Base-by-base conservation (phyloP, 129 eudicot genomes). In the Glebionis coronaria region DNA sequence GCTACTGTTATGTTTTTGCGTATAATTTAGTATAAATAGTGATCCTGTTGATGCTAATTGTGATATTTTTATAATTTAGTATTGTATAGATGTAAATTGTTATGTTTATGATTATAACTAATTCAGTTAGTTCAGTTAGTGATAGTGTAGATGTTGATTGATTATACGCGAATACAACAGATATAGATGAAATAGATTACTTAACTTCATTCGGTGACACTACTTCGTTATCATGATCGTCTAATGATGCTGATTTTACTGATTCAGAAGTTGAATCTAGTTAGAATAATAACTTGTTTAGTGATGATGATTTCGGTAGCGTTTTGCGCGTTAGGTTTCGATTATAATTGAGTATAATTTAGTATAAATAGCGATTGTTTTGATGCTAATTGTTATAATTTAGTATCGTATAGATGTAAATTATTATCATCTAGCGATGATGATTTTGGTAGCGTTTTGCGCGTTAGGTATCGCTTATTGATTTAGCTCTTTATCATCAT, bases 171-270 rank as follows among this genome's bases (percentile, higher is more conserved):
- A 75, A 70, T 19, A 59, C 12, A 12, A 81, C 70, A 31, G 97
- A 90, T 74, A 79, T 85, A 18, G 90, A 91, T 68, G 96, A n/a
- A 63, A 91, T 95, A 4, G 98, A 91, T 69, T 82, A 80, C 77
- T 91, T 96, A 13, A 88, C 91, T 74, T 91, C 96, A 55, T 91
- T 91, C 83, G 98, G 82, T 55, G 91, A 79, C 79, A 81, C 96
- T 0, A 47, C 53, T 31, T 31, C 40, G 31, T 40, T 70, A 67
- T 88, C 95, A 63, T 85, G 91, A 13, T 79, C 78, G 65, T 76
- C 76, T 68, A 82, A n/a, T n/a, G n/a, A 78, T n/a, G n/a, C n/a
- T n/a, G n/a, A n/a, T n/a, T n/a, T n/a, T 27, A 88, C 91, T 67
- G 98, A 91, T 64, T 83, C 87, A 16, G 98, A 91, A 70, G 96